Percentiles rank a stretch among this genome's conserved stretches.
Conservation (phyloP, 129 eudicot species). For the Ambrosia trifida region DNA sequence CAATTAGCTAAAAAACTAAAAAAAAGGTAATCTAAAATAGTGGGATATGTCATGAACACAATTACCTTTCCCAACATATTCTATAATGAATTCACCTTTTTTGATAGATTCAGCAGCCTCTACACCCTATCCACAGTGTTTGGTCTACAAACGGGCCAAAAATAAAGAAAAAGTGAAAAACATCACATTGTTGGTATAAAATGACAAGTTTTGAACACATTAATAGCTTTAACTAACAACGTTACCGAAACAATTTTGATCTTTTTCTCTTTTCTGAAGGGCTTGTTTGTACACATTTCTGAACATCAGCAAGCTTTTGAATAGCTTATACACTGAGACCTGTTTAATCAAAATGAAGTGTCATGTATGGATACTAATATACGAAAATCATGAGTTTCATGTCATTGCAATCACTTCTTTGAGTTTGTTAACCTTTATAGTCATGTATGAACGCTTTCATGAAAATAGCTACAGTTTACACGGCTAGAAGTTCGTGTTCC, state of each 20-base stretch:
- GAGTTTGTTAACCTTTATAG: too few relatives aligned
- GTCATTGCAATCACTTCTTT: too few relatives aligned
- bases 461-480: too few relatives aligned
- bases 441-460: too few relatives aligned
- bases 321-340: conserved; percentile 93
- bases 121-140: conserved; percentile 91
- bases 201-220: background rate
- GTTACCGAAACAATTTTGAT: conserved; percentile 76
- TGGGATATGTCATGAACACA: too few relatives aligned
- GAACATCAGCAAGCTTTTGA: conserved; percentile 89
- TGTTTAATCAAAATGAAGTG: conserved; percentile 42
- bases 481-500: too few relatives aligned
- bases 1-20: background rate
- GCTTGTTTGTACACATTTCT: conserved; percentile 71
- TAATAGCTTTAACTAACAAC: background rate
- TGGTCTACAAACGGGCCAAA: conserved; percentile 52
- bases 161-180: background rate
- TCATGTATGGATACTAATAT: too few relatives aligned
- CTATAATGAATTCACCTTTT: conserved; percentile 83
- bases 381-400: too few relatives aligned
- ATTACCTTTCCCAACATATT: conserved; percentile 92
- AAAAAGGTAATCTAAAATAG: conserved; percentile 9
- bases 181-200: conserved; percentile 12
- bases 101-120: conserved; percentile 75
- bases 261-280: conserved; percentile 82